A percentile compares a stretch with the other conserved stretches of the same genome.
Evolutionary conservation across 2,329 filamentous ascomycete genomes (phyloP).

Genomic region (Paecilomyces niveus): DNA sequence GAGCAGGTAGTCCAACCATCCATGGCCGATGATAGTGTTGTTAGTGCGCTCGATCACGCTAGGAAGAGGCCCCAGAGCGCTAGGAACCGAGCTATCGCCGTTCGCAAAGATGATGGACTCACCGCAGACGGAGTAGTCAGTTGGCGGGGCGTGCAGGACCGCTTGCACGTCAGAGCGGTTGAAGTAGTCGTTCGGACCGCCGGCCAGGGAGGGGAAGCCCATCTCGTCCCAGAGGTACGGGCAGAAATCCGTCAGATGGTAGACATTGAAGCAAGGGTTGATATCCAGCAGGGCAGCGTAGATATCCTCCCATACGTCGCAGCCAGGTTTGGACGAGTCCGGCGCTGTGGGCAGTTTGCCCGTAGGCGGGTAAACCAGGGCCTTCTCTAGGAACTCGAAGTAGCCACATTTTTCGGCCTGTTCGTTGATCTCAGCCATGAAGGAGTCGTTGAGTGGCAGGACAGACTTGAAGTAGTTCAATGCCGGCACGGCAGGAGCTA

Average conservation of each 20-base stretch:
- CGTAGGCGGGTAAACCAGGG: conserved; percentile 59
- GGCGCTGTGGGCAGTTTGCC: conserved; percentile 51
- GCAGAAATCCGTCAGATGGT: conserved; percentile 65
- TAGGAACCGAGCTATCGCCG: conserved; percentile 42
- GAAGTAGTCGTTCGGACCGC: conserved; percentile 59
- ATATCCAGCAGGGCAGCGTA: conserved; percentile 45
- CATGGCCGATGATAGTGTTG: conserved; percentile 69
- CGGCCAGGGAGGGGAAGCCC: conserved; percentile 60
- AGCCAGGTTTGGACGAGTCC: conserved; percentile 40
- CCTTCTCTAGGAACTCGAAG: conserved; percentile 34
- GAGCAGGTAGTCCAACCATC: conserved; percentile 64
- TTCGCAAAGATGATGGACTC: conserved; percentile 34
- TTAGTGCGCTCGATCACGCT: conserved; percentile 65
- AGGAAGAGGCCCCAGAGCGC: conserved; percentile 42
- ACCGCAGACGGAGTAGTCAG: conserved; percentile 35
- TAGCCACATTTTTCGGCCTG: conserved; percentile 39
- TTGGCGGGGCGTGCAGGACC: conserved; percentile 54
- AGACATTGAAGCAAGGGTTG: conserved; percentile 75
- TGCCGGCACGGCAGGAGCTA: conserved; percentile 34
- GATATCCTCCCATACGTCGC: conserved; percentile 52
- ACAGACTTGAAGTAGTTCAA: conserved; percentile 34
- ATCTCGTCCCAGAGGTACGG: conserved; percentile 62
- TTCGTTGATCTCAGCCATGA: conserved; percentile 29
- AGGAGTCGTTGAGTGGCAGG: conserved; percentile 37
- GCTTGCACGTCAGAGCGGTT: conserved; percentile 61